A percentile compares a stretch with the other conserved stretches of the same genome.
Conservation (phyloP, 495 filamentous ascomycete species). For the Pyronema omphalodes region DNA sequence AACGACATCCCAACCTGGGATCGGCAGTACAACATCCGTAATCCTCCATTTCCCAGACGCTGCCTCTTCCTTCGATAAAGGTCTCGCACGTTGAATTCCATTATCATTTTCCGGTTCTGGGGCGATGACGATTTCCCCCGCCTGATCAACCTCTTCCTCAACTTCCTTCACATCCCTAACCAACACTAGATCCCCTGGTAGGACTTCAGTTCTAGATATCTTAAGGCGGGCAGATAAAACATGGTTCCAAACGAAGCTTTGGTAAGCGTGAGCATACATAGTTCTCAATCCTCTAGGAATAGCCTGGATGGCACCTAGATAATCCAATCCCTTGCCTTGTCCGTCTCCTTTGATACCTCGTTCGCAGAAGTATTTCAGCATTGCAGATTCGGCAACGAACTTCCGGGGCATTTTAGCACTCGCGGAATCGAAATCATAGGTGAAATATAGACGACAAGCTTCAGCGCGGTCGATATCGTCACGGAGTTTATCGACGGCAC, state of each 20-base stretch:
- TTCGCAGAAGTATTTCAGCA: conserved; percentile 52
- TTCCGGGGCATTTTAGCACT: conserved; percentile 53
- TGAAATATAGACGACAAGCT: conserved; percentile 53
- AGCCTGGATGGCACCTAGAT: conserved; percentile 53
- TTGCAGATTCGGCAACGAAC: conserved; percentile 56
- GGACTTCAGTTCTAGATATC: conserved; percentile 44
- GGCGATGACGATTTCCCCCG: conserved; percentile 46
- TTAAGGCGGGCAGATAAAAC: conserved; percentile 59
- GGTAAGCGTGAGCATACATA: conserved; percentile 96
- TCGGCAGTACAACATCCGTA: conserved; percentile 85
- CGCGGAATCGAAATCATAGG: conserved; percentile 36
- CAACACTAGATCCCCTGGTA: conserved; percentile 77
- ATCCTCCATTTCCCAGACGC: conserved; percentile 59
- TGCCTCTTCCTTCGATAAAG: conserved; percentile 58
- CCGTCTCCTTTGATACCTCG: conserved; percentile 15
- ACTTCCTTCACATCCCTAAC: conserved; percentile 24
- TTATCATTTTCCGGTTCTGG: conserved; percentile 32
- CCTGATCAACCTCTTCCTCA: conserved; percentile 38
- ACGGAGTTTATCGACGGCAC: conserved; percentile 28
- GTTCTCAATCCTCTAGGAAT: conserved; percentile 62
- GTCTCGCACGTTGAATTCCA: conserved; percentile 53
- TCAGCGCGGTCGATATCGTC: conserved; percentile 64
- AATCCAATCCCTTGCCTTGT: conserved; percentile 34
- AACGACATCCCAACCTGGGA: conserved; percentile 71
- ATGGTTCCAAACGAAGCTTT: conserved; percentile 82